Conservation (phyloP, 2,329 filamentous ascomycete species). For the Monilinia fructicola region DNA sequence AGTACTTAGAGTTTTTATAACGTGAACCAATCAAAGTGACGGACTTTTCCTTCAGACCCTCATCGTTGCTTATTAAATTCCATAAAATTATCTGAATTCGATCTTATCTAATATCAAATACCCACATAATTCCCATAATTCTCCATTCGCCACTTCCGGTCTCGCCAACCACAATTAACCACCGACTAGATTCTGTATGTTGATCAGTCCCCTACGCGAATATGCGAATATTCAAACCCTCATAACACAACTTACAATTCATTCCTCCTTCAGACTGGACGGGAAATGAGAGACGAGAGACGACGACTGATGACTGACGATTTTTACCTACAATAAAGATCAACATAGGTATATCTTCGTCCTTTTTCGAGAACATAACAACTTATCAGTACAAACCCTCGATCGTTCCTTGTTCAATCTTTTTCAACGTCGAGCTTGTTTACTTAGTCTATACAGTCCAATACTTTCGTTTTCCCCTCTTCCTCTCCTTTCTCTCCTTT, state of each 20-base stretch:
- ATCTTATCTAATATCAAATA: slow-evolving; percentile 12
- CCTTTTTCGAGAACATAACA: neutral
- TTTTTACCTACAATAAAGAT: too few relatives aligned
- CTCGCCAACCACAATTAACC: slow-evolving; percentile 5
- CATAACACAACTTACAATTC: neutral
- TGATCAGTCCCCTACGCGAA: slow-evolving; percentile 7
- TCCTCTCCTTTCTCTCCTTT: neutral
- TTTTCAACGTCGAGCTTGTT: neutral
- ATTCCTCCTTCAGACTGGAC: neutral
- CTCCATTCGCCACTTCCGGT: slow-evolving; percentile 17
- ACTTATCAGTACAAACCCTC: neutral
- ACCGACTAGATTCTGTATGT: neutral
- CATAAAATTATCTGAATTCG: neutral
- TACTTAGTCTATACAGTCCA: neutral
- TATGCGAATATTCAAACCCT: neutral
- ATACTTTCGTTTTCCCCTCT: neutral
- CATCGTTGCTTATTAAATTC: neutral
- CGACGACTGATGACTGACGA: too few relatives aligned
- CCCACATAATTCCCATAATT: neutral
- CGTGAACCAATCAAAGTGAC: neutral
- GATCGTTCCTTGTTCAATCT: neutral
- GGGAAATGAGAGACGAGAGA: neutral
- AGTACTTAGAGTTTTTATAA: neutral
- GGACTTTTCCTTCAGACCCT: neutral
- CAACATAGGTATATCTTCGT: neutral